These are phyloP conservation scores for Carnegiea gigantea DNA, from an alignment of 179 eudicot genomes.

Conservation along the genomic window DNA sequence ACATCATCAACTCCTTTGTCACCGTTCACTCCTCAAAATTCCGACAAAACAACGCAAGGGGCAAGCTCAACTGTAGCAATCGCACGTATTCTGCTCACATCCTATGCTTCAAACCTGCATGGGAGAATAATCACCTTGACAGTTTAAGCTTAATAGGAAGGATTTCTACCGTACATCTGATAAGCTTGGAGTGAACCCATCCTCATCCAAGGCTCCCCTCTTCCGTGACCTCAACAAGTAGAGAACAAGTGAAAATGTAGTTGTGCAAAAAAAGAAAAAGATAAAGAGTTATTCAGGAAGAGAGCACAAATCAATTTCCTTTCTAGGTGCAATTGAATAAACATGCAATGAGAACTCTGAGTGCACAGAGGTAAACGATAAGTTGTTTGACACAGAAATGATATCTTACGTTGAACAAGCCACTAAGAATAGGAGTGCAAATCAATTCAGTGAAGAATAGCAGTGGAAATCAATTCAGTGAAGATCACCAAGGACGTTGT, in stretches of 20 bases:
- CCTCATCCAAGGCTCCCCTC: background rate
- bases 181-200: background rate
- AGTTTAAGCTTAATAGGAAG: background rate
- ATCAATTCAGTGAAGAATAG: background rate
- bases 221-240: background rate
- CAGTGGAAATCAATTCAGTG: background rate
- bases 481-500: background rate
- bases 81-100: background rate
- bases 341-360: background rate
- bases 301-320: background rate
- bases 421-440: background rate
- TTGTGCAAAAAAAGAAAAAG: no score
- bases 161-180: background rate
- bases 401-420: background rate
- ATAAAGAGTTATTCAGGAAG: no score
- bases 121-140: background rate
- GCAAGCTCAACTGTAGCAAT: background rate
- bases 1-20: background rate
- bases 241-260: background rate
- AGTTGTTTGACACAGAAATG: background rate
- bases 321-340: background rate
- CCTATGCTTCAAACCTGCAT: background rate
- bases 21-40: background rate
- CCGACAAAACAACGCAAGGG: background rate
- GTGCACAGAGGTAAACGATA: background rate